These are phyloP conservation scores for Pecoramyces ruminantium DNA, from an alignment of 192 early-diverging fungal species.

Conservation along the genomic window DNA sequence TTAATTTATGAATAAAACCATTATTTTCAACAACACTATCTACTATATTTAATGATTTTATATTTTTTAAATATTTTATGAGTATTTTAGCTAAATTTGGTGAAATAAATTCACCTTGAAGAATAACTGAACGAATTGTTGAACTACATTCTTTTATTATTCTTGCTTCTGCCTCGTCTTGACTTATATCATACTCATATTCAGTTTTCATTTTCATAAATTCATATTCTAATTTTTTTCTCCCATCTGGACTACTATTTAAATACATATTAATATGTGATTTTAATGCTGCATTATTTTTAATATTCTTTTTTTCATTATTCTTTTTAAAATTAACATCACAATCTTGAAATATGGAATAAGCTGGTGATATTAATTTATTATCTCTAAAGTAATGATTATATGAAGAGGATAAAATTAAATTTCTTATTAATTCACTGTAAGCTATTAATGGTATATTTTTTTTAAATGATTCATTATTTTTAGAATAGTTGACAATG, in stretches of 20 bases:
- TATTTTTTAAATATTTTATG: background rate
- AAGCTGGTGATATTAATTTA: background rate
- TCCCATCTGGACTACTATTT: background rate
- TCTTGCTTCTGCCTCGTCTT: background rate
- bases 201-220: background rate
- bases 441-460: background rate
- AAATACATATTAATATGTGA: background rate
- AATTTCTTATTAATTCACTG: background rate
- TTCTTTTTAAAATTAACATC: background rate
- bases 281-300: background rate
- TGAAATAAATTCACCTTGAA: background rate
- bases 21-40: background rate
- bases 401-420: background rate
- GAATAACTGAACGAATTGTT: background rate
- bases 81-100: background rate
- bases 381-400: background rate
- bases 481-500: background rate
- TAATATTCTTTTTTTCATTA: background rate
- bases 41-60: background rate
- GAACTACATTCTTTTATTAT: background rate
- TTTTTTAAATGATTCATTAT: background rate
- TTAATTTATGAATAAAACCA: background rate
- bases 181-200: background rate
- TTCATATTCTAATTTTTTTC: background rate
- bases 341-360: background rate